Conservation (phyloP, 2,329 filamentous ascomycete species). For the Fusarium sp. region DNA sequence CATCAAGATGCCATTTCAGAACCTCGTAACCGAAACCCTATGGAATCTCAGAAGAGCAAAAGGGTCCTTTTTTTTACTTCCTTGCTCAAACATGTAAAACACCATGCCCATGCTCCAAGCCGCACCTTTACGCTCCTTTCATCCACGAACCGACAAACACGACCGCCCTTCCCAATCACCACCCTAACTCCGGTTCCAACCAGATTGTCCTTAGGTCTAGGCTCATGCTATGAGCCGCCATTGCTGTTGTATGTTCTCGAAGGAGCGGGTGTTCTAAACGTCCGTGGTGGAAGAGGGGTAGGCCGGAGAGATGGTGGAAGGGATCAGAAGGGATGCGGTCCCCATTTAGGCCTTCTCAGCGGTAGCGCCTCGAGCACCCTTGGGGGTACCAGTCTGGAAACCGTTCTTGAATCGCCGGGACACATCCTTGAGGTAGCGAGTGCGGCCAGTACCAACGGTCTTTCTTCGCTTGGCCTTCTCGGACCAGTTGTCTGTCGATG, state of each 20-base stretch:
- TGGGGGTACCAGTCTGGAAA: constrained; percentile 90
- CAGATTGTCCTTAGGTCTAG: constrained; percentile 18
- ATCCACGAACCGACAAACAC: constrained; percentile 34
- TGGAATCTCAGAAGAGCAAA: constrained; percentile 47
- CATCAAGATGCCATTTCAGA: constrained; percentile 51
- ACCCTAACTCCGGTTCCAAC: constrained; percentile 22
- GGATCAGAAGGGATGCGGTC: constrained; percentile 30
- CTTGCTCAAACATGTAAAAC: constrained; percentile 50
- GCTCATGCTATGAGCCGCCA: constrained; percentile 22
- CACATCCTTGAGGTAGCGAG: constrained; percentile 93
- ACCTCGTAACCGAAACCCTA: constrained; percentile 46
- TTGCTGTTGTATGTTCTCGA: constrained; percentile 17
- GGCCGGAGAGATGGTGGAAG: constrained; percentile 26
- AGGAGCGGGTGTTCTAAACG: constrained; percentile 5
- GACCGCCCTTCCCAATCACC: constrained; percentile 30
- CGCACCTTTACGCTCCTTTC: constrained; percentile 34
- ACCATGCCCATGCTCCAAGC: constrained; percentile 50
- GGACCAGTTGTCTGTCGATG: constrained; percentile 89
- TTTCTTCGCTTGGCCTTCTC: constrained; percentile 99
- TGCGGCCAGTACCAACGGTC: constrained; percentile 96
- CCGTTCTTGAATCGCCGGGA: constrained; percentile 96
- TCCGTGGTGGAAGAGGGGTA: constrained; percentile 23
- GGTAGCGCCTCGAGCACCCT: constrained; percentile 77
- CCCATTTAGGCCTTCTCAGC: constrained; percentile 50
- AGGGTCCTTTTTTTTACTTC: constrained; percentile 38